A percentile compares a stretch with the other conserved stretches of the same genome.
Evolutionary conservation across 192 early-diverging fungal species (phyloP).

Genomic region (Allomyces javanicus): DNA sequence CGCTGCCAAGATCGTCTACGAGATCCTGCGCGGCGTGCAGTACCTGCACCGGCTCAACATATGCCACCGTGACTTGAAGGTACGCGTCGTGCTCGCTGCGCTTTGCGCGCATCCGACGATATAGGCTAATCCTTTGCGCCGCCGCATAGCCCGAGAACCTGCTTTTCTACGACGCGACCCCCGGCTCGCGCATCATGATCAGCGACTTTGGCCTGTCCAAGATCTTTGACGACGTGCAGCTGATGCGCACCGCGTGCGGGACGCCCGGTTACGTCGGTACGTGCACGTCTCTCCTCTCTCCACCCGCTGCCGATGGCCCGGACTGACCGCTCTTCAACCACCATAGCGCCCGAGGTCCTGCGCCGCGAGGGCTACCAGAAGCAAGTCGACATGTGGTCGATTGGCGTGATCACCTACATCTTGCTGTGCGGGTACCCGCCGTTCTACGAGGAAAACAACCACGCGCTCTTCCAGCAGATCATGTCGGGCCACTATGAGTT

Average conservation of each 20-base stretch:
- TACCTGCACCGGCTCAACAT: conserved; percentile 70
- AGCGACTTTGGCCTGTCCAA: conserved; percentile 91
- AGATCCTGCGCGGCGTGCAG: conserved; percentile 37
- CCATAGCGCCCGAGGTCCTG: conserved; percentile 79
- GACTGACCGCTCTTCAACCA: not conserved
- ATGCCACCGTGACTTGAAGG: conserved; percentile 91
- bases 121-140: not conserved
- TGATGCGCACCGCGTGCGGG: conserved; percentile 66
- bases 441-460: conserved; percentile 47
- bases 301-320: not conserved
- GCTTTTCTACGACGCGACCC: conserved; percentile 4
- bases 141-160: not conserved
- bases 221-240: conserved; percentile 38
- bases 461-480: conserved; percentile 41
- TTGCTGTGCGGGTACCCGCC: conserved; percentile 76
- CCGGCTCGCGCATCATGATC: conserved; percentile 57
- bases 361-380: conserved; percentile 43
- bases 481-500: conserved; percentile 55
- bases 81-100: conserved; percentile 33
- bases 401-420: conserved; percentile 88
- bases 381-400: conserved; percentile 79
- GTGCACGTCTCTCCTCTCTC: not conserved
- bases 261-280: conserved; percentile 47
- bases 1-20: conserved; percentile 52
- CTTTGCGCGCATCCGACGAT: not conserved